These are phyloP conservation scores for Xylaria intraflava DNA, from an alignment of 495 filamentous ascomycete genomes.

Conservation along the genomic window DNA sequence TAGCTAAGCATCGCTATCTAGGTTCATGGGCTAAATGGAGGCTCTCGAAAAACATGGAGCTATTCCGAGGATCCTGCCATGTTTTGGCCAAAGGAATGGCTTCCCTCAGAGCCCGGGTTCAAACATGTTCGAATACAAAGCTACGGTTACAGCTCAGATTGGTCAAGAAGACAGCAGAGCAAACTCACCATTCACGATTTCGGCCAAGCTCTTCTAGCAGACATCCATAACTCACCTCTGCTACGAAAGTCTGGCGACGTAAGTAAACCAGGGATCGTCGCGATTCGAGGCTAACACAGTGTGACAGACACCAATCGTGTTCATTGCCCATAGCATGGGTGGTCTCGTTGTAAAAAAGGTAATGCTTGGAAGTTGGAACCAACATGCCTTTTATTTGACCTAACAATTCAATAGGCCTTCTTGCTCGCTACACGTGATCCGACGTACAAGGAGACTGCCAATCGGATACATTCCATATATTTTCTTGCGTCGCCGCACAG, in stretches of 20 bases:
- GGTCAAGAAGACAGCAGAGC: constrained; percentile 11
- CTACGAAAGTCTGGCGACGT: constrained; percentile 18
- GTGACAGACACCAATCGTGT: constrained; percentile 24
- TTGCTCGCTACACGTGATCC: constrained; percentile 21
- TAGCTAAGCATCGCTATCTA: background rate
- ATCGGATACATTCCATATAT: constrained; percentile 20
- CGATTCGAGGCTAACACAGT: no score
- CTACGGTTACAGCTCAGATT: constrained; percentile 28
- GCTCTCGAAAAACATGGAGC: constrained; percentile 23
- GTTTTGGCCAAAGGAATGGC: constrained; percentile 31
- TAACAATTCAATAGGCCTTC: constrained; percentile 20
- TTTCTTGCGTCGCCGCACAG: constrained; percentile 28
- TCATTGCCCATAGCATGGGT: constrained; percentile 30
- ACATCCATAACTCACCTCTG: constrained; percentile 15
- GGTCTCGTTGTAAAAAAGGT: constrained; percentile 28
- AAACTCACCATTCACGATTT: constrained; percentile 24
- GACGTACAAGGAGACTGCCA: constrained; percentile 12
- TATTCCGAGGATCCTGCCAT: constrained; percentile 5
- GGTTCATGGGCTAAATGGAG: constrained; percentile 27
- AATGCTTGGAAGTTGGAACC: no score
- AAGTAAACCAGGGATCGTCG: no score
- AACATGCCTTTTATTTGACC: no score
- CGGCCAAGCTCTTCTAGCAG: constrained; percentile 19
- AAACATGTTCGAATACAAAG: constrained; percentile 23
- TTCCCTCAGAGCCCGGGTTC: constrained; percentile 23